phyloP scores from a whole-genome alignment of 768 basidiomycete species.

The Infundibulicybe gibba region DNA sequence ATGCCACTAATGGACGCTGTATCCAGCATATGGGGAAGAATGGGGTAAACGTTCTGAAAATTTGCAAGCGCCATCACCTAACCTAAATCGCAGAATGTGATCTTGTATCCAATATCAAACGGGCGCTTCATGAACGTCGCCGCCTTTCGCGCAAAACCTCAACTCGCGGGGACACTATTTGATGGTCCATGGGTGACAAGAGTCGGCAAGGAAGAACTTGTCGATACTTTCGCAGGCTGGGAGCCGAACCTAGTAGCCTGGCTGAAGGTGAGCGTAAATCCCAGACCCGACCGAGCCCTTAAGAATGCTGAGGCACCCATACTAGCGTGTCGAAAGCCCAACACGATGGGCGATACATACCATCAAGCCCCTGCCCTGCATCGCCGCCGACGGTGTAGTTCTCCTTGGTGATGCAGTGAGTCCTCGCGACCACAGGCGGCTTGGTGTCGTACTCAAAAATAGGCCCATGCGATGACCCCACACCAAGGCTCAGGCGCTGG shows the following conservation, averaged over 20 bases:
- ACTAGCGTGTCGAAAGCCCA: constrained; percentile 28
- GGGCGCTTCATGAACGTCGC: constrained; percentile 33
- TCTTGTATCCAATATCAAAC: constrained; percentile 33
- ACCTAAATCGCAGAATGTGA: constrained; percentile 25
- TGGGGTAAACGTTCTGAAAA: constrained; percentile 14
- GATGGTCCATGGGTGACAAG: constrained; percentile 26
- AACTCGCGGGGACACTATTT: constrained; percentile 21
- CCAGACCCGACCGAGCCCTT: no score
- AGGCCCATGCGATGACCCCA: constrained; percentile 44
- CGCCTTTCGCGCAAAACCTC: constrained; percentile 22
- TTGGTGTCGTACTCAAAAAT: not conserved
- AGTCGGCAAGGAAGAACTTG: constrained; percentile 25
- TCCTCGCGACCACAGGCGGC: no score
- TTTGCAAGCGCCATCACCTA: constrained; percentile 12
- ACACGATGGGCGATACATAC: constrained; percentile 41
- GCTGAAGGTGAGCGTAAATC: constrained; percentile 22
- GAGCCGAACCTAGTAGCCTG: constrained; percentile 28
- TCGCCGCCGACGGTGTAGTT: constrained; percentile 33
- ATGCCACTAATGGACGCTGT: not conserved
- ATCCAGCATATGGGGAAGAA: constrained; percentile 27
- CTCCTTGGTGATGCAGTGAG: constrained; percentile 47
- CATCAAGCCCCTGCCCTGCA: constrained; percentile 33
- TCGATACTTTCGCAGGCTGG: constrained; percentile 24
- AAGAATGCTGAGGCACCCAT: not conserved
- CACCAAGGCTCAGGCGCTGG: constrained; percentile 47